phyloP scores from a whole-genome alignment of 108 stramenopile species.

The Cyclotella cryptica region DNA sequence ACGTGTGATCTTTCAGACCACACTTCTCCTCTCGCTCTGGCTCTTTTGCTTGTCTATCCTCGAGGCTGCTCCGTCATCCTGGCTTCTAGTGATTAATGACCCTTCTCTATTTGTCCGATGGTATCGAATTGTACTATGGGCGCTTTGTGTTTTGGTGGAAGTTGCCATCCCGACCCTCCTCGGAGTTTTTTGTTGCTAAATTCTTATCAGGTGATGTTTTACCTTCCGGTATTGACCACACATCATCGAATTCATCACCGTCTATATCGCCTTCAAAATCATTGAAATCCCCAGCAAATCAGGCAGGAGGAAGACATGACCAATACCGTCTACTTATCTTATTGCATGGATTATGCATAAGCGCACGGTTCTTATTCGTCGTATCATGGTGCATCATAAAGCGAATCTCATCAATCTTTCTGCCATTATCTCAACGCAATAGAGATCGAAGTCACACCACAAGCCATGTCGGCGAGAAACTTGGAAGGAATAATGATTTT shows the following conservation, averaged over 20 bases:
- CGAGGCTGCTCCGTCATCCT: slow-evolving; percentile 59
- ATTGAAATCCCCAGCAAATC: not conserved
- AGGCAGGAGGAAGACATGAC: not conserved
- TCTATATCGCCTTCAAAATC: not conserved
- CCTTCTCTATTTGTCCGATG: slow-evolving; percentile 18
- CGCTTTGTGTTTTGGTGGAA: slow-evolving; percentile 23
- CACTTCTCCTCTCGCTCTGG: slow-evolving; percentile 55
- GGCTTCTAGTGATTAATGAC: slow-evolving; percentile 38
- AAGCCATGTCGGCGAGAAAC: not conserved
- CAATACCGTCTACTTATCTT: slow-evolving; percentile 6
- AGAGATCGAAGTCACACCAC: not conserved
- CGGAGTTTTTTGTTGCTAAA: not conserved
- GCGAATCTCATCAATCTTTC: slow-evolving; percentile 1
- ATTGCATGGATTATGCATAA: slow-evolving; percentile 11
- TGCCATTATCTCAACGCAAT: slow-evolving; percentile 2
- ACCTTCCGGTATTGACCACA: not conserved
- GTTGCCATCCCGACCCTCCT: slow-evolving; percentile 21
- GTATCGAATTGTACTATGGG: slow-evolving; percentile 43
- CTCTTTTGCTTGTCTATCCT: slow-evolving; percentile 61
- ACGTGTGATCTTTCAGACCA: slow-evolving; percentile 21
- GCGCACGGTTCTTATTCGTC: slow-evolving; percentile 18
- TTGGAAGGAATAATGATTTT: not conserved
- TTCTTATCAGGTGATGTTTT: not conserved
- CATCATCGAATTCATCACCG: slow-evolving; percentile 3
- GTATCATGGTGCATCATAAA: slow-evolving; percentile 23